Base-by-base conservation (phyloP, 345 rosid genomes). In the Salix exigua region DNA sequence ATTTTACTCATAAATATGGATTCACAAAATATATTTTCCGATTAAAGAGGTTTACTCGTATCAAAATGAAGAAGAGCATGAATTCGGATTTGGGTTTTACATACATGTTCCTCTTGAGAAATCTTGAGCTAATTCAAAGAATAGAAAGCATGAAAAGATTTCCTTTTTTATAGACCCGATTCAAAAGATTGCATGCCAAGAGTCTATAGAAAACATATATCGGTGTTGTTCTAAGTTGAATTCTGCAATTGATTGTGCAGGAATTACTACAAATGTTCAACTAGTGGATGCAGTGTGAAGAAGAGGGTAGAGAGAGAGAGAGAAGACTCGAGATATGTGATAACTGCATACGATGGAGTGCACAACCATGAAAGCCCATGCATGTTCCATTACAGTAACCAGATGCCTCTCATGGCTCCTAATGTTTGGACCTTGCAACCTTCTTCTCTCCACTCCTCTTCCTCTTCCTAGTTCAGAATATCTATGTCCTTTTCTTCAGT, bases 331-430 rank as follows among this genome's bases (percentile, higher is more conserved):
- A 68, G 74, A 28, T 81, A 44, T 58, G 83, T 81, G 42, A 67
- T 81, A 31, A 81, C 83, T 1, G 61, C 80, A 7, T 81, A 81
- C 21, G 83, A 81, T 5, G 83, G 83, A 44, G 50, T 67, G 35
- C 83, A 81, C 77, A 81, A 66, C 70, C 83, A 81, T 67, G 89
- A 86, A 48, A 88, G 83, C 72, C 90, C 96, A 7, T 79, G 81
- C 44, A 42, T 73, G 18, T 79, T 81, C 26, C 87, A 85, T 73
- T 81, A 76, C 77, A 86, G 40, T 37, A 37, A 67, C 64, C 87
- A 85, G 17, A 74, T 79, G 80, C 81, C 75, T 50, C 68, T 67
- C 25, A 66, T 30, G 42, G 30, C 3, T 16, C 60, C 76, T 9
- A 70, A 37, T 74, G 48, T 46, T 48, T 83, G 75, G 75, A 58